Percentiles rank a stretch among this genome's conserved stretches.
These are phyloP conservation scores for Hypericum androsaemum DNA, from an alignment of 345 rosid genomes.

Conservation along the genomic window DNA sequence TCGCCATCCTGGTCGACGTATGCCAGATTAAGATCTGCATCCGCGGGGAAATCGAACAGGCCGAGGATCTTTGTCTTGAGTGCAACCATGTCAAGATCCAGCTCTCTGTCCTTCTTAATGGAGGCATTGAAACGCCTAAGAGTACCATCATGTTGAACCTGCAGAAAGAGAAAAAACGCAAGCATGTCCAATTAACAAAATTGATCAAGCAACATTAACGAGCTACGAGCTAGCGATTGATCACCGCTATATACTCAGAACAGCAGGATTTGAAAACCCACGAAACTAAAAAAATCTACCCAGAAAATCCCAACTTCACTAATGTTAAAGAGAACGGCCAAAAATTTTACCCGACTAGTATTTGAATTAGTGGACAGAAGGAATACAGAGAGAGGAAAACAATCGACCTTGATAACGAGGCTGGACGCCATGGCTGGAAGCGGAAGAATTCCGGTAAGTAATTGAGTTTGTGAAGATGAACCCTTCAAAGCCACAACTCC, in stretches of 20 bases:
- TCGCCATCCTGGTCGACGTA: conserved; percentile 92
- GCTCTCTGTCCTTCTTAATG: conserved; percentile 35
- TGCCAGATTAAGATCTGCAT: conserved; percentile 46
- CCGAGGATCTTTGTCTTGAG: conserved; percentile 47
- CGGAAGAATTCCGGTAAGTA: background rate
- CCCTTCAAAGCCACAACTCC: too few relatives aligned
- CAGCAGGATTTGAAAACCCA: background rate
- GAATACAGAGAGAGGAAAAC: background rate
- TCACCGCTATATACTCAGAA: too few relatives aligned
- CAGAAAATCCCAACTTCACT: background rate
- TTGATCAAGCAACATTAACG: too few relatives aligned
- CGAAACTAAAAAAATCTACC: background rate
- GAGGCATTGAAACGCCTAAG: conserved; percentile 73
- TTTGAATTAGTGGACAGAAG: too few relatives aligned
- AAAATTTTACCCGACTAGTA: too few relatives aligned
- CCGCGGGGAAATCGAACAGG: conserved; percentile 50
- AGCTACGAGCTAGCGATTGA: too few relatives aligned
- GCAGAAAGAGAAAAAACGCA: too few relatives aligned
- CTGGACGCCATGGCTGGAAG: background rate
- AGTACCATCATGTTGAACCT: conserved; percentile 68
- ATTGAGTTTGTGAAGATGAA: too few relatives aligned
- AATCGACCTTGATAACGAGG: background rate
- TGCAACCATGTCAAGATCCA: conserved; percentile 56
- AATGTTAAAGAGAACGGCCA: background rate
- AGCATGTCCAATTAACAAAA: too few relatives aligned